Percentiles rank a stretch among this genome's conserved stretches.
Conservation (phyloP, 495 filamentous ascomycete species). For the Zalerion maritima region DNA sequence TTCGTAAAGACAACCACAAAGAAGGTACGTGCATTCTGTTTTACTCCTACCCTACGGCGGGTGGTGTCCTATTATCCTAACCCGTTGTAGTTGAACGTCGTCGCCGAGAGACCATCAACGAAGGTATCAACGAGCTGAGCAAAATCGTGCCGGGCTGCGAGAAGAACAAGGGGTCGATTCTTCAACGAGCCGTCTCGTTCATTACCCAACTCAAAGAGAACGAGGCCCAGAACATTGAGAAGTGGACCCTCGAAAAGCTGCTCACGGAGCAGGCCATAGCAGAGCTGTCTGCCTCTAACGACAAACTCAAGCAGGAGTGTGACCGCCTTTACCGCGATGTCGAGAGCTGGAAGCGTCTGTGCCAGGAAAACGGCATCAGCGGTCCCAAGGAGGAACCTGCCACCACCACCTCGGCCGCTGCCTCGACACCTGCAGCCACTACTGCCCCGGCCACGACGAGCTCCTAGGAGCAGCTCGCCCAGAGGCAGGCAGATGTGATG, state of each 20-base stretch:
- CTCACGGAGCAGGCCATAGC: constrained; percentile 87
- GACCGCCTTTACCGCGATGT: constrained; percentile 60
- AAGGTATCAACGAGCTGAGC: constrained; percentile 95
- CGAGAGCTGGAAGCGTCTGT: constrained; percentile 74
- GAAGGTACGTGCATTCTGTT: constrained; percentile 51
- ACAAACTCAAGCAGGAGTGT: constrained; percentile 73
- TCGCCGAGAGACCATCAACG: constrained; percentile 95
- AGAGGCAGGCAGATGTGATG: no score
- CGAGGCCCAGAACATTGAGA: constrained; percentile 82
- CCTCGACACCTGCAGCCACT: no score
- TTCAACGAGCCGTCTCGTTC: constrained; percentile 86
- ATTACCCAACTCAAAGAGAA: constrained; percentile 91
- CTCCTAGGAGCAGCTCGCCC: no score
- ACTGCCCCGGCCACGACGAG: no score
- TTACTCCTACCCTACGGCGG: constrained; percentile 1
- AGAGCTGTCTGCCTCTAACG: constrained; percentile 75
- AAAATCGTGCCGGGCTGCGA: constrained; percentile 97
- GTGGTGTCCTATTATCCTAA: constrained; percentile 3
- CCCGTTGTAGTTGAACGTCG: constrained; percentile 68
- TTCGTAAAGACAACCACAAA: constrained; percentile 97
- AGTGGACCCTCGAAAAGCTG: constrained; percentile 94
- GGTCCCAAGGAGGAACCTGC: constrained; percentile 26
- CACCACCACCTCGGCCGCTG: no score
- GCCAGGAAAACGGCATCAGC: constrained; percentile 57
- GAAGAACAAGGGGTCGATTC: constrained; percentile 96